These are phyloP conservation scores for Geotrichum histeridarum DNA, from an alignment of 1,139 yeast genomes.

Conservation along the genomic window DNA sequence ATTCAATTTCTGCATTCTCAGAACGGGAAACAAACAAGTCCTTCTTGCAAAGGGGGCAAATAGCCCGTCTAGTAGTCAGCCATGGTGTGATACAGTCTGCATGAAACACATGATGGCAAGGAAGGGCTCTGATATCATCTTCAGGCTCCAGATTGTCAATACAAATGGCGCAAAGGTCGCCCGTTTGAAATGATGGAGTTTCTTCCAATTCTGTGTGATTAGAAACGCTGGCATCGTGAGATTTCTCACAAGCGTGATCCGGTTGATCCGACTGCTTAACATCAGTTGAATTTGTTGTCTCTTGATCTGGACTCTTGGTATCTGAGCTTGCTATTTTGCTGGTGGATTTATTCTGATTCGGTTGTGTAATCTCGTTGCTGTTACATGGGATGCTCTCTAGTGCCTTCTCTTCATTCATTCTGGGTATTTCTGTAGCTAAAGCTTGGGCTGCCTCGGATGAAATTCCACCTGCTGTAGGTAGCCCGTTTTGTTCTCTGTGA, in stretches of 20 bases:
- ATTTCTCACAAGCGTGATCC: background rate
- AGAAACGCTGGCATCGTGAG: constrained; percentile 45
- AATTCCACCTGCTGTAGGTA: constrained; percentile 28
- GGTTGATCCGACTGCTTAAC: background rate
- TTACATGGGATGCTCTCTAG: background rate
- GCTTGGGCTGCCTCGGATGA: constrained; percentile 19
- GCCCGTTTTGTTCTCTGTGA: constrained; percentile 25
- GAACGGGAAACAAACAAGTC: constrained; percentile 29
- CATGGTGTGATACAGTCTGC: constrained; percentile 76
- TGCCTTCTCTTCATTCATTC: background rate
- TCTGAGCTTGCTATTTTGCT: background rate
- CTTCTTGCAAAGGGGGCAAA: constrained; percentile 76
- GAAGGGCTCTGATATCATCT: constrained; percentile 63
- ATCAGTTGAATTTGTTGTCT: background rate
- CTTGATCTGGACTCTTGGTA: background rate
- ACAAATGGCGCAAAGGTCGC: constrained; percentile 61
- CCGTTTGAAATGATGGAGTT: constrained; percentile 38
- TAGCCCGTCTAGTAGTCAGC: constrained; percentile 68
- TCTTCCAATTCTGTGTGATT: constrained; percentile 32
- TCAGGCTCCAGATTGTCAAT: constrained; percentile 60
- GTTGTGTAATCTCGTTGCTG: background rate
- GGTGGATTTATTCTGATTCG: background rate
- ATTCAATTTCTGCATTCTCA: background rate
- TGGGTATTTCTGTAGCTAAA: background rate
- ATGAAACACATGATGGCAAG: constrained; percentile 83